These are phyloP conservation scores for Rhizophagus prolifer DNA, from an alignment of 192 early-diverging fungal genomes.

Conservation along the genomic window DNA sequence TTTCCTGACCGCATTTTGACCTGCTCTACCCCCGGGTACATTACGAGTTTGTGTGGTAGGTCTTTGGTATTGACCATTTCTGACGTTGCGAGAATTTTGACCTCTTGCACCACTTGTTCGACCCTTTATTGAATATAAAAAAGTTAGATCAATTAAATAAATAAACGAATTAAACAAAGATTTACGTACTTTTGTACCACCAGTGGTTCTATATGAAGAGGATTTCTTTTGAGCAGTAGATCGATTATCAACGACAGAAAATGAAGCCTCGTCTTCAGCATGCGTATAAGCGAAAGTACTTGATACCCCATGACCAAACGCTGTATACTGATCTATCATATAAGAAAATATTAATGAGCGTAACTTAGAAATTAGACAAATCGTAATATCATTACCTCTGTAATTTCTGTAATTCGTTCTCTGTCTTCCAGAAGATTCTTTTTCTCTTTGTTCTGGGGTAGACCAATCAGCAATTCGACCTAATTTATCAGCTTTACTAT, in stretches of 20 bases:
- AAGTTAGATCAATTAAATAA: neutral
- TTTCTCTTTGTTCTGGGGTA: slow-evolving; percentile 63
- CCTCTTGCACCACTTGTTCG: slow-evolving; percentile 14
- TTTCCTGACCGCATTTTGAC: slow-evolving; percentile 22
- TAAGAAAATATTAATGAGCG: neutral
- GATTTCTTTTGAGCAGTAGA: slow-evolving; percentile 64
- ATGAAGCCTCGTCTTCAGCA: slow-evolving; percentile 90
- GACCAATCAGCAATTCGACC: slow-evolving; percentile 96
- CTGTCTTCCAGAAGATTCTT: slow-evolving; percentile 52
- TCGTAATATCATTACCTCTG: slow-evolving; percentile 30
- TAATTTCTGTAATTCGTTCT: slow-evolving; percentile 43
- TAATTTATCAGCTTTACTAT: slow-evolving; percentile 92
- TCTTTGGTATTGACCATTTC: slow-evolving; percentile 26
- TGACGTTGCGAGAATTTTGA: neutral
- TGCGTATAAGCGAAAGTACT: slow-evolving; percentile 87
- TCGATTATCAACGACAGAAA: slow-evolving; percentile 89
- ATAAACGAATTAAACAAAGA: neutral
- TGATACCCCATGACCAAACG: slow-evolving; percentile 81
- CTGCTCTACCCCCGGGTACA: neutral
- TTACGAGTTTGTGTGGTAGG: slow-evolving; percentile 26
- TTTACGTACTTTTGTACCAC: slow-evolving; percentile 29
- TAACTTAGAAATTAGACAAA: neutral
- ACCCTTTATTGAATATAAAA: neutral
- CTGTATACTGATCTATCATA: slow-evolving; percentile 60
- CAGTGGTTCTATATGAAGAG: slow-evolving; percentile 48